phyloP scores from a whole-genome alignment of 345 rosid genomes.

The Salix udensis region DNA sequence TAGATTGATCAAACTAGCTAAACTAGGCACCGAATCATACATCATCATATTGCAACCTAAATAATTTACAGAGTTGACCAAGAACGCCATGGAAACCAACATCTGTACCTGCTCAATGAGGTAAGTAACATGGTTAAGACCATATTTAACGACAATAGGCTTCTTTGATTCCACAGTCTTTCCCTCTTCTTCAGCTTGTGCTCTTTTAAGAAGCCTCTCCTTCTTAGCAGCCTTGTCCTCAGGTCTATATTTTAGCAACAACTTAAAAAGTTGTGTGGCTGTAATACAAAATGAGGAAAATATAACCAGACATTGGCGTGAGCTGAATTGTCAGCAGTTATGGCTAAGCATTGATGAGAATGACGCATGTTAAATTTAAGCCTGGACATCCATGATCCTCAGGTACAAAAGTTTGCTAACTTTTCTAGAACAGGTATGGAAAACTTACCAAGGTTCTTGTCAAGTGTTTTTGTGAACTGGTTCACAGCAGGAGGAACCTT shows the following conservation, averaged over 20 bases:
- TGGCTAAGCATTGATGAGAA: no score
- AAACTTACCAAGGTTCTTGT: constrained; percentile 64
- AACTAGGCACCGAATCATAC: background rate
- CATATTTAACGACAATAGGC: constrained; percentile 65
- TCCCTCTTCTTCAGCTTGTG: constrained; percentile 59
- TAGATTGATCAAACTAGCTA: background rate
- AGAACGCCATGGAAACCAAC: background rate
- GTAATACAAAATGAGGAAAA: background rate
- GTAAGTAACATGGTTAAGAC: constrained; percentile 68
- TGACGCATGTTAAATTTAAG: no score
- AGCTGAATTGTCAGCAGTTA: background rate
- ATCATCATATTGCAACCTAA: background rate
- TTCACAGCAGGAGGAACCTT: constrained; percentile 82
- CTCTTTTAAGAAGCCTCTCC: constrained; percentile 47
- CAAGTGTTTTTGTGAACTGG: constrained; percentile 84
- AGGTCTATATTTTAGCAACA: constrained; percentile 62
- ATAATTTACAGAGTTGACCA: background rate
- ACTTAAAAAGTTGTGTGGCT: constrained; percentile 54
- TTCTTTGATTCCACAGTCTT: constrained; percentile 45
- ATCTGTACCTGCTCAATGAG: constrained; percentile 52
- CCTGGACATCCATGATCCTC: background rate
- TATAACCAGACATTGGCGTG: background rate
- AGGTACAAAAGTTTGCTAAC: no score
- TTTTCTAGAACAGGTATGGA: background rate
- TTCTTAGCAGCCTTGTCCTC: constrained; percentile 60